Percentiles rank a stretch among this genome's conserved stretches.
These are phyloP conservation scores for Lactarius trivialis DNA, from an alignment of 768 basidiomycete genomes.

Conservation along the genomic window DNA sequence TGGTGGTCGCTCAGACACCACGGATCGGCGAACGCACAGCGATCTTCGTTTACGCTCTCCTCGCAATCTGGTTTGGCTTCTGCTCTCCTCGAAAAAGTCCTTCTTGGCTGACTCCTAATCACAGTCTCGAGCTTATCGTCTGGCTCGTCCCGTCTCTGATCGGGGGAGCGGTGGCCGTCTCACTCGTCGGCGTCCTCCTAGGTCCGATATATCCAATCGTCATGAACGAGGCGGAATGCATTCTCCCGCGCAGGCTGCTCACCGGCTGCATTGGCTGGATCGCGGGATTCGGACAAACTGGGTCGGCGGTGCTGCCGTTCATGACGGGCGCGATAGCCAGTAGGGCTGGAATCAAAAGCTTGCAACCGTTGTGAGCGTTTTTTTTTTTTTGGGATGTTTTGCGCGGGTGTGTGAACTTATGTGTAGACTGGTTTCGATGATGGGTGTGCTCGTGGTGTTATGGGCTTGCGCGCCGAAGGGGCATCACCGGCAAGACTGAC, in stretches of 20 bases:
- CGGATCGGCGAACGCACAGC: slow-evolving; percentile 35
- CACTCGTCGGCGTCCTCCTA: slow-evolving; percentile 47
- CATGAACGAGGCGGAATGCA: slow-evolving; percentile 36
- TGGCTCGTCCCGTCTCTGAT: slow-evolving; percentile 53
- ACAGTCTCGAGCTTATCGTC: slow-evolving; percentile 48
- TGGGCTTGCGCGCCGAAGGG: slow-evolving; percentile 38
- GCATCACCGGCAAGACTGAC: slow-evolving; percentile 13
- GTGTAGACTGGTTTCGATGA: slow-evolving; percentile 35
- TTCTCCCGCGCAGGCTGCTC: slow-evolving; percentile 41
- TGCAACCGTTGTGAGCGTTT: slow-evolving; percentile 49
- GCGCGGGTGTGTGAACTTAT: not conserved
- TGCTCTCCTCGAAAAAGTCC: slow-evolving; percentile 12
- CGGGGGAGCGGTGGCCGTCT: slow-evolving; percentile 46
- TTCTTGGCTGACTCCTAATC: not conserved
- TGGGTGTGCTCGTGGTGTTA: slow-evolving; percentile 36
- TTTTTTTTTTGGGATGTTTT: no score
- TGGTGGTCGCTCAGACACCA: not conserved
- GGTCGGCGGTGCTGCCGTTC: slow-evolving; percentile 48
- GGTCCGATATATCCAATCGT: slow-evolving; percentile 43
- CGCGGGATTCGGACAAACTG: slow-evolving; percentile 44
- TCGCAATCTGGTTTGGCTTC: slow-evolving; percentile 38
- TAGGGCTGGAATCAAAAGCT: slow-evolving; percentile 36
- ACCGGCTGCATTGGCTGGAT: slow-evolving; percentile 45
- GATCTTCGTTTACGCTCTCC: slow-evolving; percentile 33
- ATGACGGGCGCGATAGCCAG: slow-evolving; percentile 42